Conservation (phyloP, 1,284 basidiomycete genomes). For the Ceratobasidium sp. region DNA sequence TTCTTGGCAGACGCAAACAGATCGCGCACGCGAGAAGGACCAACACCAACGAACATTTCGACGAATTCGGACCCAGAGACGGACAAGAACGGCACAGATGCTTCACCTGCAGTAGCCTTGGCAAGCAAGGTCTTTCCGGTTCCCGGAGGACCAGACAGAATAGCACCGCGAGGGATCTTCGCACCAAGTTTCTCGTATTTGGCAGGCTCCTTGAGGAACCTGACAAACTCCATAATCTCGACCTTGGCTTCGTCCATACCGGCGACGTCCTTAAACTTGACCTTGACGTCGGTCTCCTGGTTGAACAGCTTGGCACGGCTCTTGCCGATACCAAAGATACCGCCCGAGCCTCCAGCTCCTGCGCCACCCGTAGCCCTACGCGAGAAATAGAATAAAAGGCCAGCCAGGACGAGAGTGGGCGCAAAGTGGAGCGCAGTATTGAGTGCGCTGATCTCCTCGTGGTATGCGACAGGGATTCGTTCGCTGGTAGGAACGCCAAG, state of each 20-base stretch:
- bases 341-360: conserved; percentile 75
- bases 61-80: conserved; percentile 99
- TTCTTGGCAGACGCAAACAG: conserved; percentile 98
- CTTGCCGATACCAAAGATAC: conserved; percentile 98
- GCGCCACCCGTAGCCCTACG: conserved; percentile 73
- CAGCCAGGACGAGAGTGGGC: conserved; percentile 91
- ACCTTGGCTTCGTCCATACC: conserved; percentile 99
- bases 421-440: conserved; percentile 91
- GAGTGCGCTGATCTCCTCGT: conserved; percentile 90
- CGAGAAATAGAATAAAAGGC: conserved; percentile 91
- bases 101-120: conserved; percentile 98
- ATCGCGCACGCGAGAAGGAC: conserved; percentile 96
- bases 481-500: conserved; percentile 91
- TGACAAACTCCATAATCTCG: conserved; percentile 99
- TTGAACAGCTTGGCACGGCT: conserved; percentile 96
- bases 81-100: conserved; percentile 95
- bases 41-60: conserved; percentile 99
- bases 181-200: conserved; percentile 97
- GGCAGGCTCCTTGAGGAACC: conserved; percentile 95
- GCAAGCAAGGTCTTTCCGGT: conserved; percentile 98
- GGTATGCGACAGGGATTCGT: conserved; percentile 96
- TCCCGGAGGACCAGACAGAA: conserved; percentile 97
- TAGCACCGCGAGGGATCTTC: conserved; percentile 98
- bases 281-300: conserved; percentile 94
- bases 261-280: conserved; percentile 95